phyloP scores from a whole-genome alignment of 768 basidiomycete genomes.

The Lanmaoa rubissima region DNA sequence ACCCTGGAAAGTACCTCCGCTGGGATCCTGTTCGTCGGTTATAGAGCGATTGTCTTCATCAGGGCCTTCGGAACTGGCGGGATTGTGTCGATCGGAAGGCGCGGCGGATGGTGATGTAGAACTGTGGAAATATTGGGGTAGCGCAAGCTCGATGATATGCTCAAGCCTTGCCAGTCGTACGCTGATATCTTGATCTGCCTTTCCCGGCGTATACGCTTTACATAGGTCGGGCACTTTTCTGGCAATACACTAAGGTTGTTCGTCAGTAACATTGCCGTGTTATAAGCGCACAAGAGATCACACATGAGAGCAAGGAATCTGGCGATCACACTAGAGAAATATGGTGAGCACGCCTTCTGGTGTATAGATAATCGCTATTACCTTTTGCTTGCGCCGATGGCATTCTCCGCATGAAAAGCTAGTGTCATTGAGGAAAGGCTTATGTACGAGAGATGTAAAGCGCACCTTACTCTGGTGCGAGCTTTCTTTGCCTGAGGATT shows the following conservation, averaged over 20 bases:
- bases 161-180: constrained; percentile 74
- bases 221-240: constrained; percentile 87
- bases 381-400: constrained; percentile 87
- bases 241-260: constrained; percentile 60
- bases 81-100: constrained; percentile 37
- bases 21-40: constrained; percentile 73
- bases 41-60: constrained; percentile 74
- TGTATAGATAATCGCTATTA: constrained; percentile 25
- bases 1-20: constrained; percentile 74
- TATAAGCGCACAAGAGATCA: constrained; percentile 23
- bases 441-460: constrained; percentile 3
- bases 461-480: constrained; percentile 74
- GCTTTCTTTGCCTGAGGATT: constrained; percentile 55
- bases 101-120: constrained; percentile 34
- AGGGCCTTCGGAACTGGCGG: constrained; percentile 47
- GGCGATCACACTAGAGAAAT: constrained; percentile 71
- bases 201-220: constrained; percentile 86
- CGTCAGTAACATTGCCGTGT: constrained; percentile 10
- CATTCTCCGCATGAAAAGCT: constrained; percentile 89
- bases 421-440: constrained; percentile 8
- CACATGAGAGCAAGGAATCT: constrained; percentile 83
- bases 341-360: constrained; percentile 19
- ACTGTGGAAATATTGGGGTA: constrained; percentile 68
- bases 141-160: constrained; percentile 74
- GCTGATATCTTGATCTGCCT: constrained; percentile 78